Percentiles rank a stretch among this genome's conserved stretches.
phyloP scores from a whole-genome alignment of 1,139 yeast species.

The Candida sp. region DNA sequence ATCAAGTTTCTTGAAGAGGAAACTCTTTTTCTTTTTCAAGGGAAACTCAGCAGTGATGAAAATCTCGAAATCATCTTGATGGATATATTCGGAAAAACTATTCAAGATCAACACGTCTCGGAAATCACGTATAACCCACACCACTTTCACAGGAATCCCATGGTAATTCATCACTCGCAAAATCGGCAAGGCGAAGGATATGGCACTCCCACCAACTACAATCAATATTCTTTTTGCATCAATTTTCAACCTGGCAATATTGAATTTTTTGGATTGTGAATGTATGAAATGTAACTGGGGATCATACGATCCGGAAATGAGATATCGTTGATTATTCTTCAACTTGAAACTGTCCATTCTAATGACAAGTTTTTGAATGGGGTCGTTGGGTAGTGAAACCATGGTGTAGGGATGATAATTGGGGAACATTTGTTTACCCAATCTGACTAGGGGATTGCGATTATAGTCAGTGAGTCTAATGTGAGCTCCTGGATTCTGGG shows the following conservation, averaged over 20 bases:
- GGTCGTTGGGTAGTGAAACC: slow-evolving; percentile 63
- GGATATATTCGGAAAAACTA: slow-evolving; percentile 58
- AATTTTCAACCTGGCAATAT: slow-evolving; percentile 30
- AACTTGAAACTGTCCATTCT: slow-evolving; percentile 66
- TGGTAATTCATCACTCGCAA: slow-evolving; percentile 71
- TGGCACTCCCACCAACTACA: slow-evolving; percentile 77
- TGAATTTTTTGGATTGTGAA: slow-evolving; percentile 18
- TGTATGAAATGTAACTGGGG: slow-evolving; percentile 47
- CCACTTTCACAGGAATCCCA: slow-evolving; percentile 71
- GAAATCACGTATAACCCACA: slow-evolving; percentile 88
- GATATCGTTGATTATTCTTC: slow-evolving; percentile 46
- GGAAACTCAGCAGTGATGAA: slow-evolving; percentile 56
- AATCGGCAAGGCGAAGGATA: slow-evolving; percentile 79
- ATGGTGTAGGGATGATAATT: slow-evolving; percentile 83
- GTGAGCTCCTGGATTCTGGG: slow-evolving; percentile 53
- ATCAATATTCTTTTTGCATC: slow-evolving; percentile 53
- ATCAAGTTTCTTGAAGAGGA: slow-evolving; percentile 3
- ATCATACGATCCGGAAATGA: slow-evolving; percentile 74
- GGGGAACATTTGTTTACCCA: slow-evolving; percentile 51
- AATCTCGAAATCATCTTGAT: slow-evolving; percentile 68
- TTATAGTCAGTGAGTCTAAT: slow-evolving; percentile 42
- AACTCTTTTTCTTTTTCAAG: slow-evolving; percentile 7
- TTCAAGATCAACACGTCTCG: slow-evolving; percentile 68
- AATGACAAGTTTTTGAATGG: slow-evolving; percentile 47
- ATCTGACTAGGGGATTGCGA: slow-evolving; percentile 33